These are phyloP conservation scores for Citrus maxima DNA, from an alignment of 345 rosid genomes.

Conservation along the genomic window DNA sequence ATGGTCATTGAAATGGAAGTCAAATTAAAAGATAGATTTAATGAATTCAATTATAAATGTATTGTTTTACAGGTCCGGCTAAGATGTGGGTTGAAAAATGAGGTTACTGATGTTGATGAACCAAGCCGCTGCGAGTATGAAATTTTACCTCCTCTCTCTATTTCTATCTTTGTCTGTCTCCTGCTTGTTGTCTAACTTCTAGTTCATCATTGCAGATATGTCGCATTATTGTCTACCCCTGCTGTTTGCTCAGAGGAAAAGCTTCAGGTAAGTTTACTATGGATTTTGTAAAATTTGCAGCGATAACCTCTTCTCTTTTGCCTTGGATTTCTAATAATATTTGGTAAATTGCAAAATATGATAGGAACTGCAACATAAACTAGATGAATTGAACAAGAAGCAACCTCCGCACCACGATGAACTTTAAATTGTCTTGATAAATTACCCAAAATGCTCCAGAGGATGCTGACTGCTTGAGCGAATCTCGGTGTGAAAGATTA, in stretches of 20 bases:
- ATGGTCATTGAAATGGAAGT: background rate
- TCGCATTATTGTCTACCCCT: constrained; percentile 68
- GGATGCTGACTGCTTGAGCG: constrained; percentile 15
- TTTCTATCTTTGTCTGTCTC: constrained; percentile 1
- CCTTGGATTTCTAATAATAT: background rate
- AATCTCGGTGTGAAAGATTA: background rate
- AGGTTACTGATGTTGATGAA: constrained; percentile 81
- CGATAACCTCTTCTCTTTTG: background rate
- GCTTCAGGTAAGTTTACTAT: constrained; percentile 51
- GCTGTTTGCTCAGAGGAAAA: constrained; percentile 70
- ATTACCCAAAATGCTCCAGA: constrained; percentile 5
- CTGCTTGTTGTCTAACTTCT: background rate
- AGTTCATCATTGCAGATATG: constrained; percentile 51
- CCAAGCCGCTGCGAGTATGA: constrained; percentile 99
- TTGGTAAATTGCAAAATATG: constrained; percentile 14
- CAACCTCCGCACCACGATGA: constrained; percentile 70
- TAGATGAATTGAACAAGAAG: constrained; percentile 57
- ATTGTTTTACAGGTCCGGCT: constrained; percentile 57
- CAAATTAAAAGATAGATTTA: background rate
- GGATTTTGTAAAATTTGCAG: background rate
- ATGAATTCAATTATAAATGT: background rate
- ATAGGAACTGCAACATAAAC: constrained; percentile 76
- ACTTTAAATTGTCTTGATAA: constrained; percentile 33
- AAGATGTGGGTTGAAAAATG: constrained; percentile 81
- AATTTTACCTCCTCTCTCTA: background rate